Conservation (phyloP, 768 basidiomycete genomes). For the Piloderma croceum region DNA sequence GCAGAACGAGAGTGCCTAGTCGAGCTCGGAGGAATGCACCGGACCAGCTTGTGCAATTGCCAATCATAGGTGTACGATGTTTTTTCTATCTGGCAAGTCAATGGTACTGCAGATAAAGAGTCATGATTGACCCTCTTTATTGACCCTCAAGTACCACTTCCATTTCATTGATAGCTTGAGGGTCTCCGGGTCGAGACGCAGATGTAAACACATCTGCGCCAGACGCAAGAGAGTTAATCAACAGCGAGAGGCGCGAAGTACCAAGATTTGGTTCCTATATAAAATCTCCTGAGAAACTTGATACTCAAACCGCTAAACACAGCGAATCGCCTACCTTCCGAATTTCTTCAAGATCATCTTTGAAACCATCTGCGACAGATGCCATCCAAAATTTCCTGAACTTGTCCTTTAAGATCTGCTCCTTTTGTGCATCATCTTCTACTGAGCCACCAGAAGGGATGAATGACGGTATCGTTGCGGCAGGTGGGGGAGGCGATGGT, state of each 20-base stretch:
- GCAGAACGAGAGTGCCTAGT: too few relatives aligned
- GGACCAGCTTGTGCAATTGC: too few relatives aligned
- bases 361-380: constrained; percentile 75
- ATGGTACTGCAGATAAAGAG: too few relatives aligned
- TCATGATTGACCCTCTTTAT: not conserved
- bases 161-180: constrained; percentile 55
- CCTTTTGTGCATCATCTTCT: constrained; percentile 33
- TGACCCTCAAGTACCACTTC: constrained; percentile 54
- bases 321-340: constrained; percentile 51
- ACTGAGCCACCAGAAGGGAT: constrained; percentile 30
- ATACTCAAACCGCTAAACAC: not conserved
- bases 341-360: constrained; percentile 77
- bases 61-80: too few relatives aligned
- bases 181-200: constrained; percentile 23
- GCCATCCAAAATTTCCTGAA: constrained; percentile 89
- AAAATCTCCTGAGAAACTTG: constrained; percentile 22
- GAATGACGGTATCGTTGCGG: constrained; percentile 52
- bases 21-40: too few relatives aligned
- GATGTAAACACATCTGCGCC: constrained; percentile 69
- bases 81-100: too few relatives aligned
- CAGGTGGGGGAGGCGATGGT: constrained; percentile 42
- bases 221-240: constrained; percentile 79
- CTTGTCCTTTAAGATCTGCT: constrained; percentile 53
- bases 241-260: constrained; percentile 58
- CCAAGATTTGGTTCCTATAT: constrained; percentile 62